Base-by-base conservation (phyloP, 2,329 filamentous ascomycete genomes). In the Fusarium pseudonygamai region DNA sequence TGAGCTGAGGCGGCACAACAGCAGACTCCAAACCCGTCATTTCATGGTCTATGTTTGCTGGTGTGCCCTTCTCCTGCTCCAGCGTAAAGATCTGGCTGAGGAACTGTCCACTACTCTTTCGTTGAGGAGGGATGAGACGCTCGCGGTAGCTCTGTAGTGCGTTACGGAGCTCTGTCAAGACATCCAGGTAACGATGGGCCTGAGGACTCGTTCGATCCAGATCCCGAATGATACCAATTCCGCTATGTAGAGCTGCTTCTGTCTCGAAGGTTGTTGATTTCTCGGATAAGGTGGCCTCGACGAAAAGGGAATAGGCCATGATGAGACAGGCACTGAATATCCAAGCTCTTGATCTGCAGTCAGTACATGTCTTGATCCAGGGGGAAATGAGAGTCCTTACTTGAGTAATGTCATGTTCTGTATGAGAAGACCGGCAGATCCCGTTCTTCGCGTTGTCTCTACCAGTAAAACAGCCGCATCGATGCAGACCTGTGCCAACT, bases 291-390 rank as follows among this genome's bases (percentile, higher is more conserved):
- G 56, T 36, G 8, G 56, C 56, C 8, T 58, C 56, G 1, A 58
- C 32, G 11, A 58, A 58, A 1, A 58, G 42, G 3, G 56, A 58
- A 16, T 24, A 58, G 1, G 30, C 60, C n/a, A 63, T 28, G 1
- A 63, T 63, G 2, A 63, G n/a, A 1, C 60, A 63, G 4, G 42
- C 60, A 4, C 60, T 63, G 2, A 63, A 63, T 14, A 63, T 63
- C 60, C 60, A 63, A 10, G 60, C 60, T 30, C 60, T 60, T 16
- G 1, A 7, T 15, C 0, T 0, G 5, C 1, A 0, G 28, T 63
- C 15, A 62, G 50, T 5, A 12, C 2, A 6, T 2, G 2, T 4
- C 12, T 16, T 8, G 3, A 0, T 1, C 1, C 5, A 24, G 7
- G 1, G 1, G 6, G 2, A 14, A 1, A 8, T 14, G 4, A 0